phyloP scores from a whole-genome alignment of 441 rosid species.

The Populus hybrid region DNA sequence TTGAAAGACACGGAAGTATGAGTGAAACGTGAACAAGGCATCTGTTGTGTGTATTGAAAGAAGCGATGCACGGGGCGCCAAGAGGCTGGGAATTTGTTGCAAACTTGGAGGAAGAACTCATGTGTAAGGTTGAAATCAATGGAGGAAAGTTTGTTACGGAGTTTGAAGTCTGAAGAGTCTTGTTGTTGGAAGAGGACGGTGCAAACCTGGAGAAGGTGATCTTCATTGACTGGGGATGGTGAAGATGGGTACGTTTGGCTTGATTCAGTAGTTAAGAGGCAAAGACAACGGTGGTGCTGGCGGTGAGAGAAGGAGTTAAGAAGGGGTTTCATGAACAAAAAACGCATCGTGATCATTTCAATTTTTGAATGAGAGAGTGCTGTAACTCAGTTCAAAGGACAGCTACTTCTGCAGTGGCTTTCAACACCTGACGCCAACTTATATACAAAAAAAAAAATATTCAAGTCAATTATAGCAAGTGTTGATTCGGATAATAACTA shows the following conservation, averaged over 20 bases:
- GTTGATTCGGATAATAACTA: background rate
- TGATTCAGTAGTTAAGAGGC: conserved; percentile 22
- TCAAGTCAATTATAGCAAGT: background rate
- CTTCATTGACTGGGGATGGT: conserved; percentile 37
- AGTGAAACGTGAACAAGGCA: conserved; percentile 28
- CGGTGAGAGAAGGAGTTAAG: background rate
- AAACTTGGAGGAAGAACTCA: conserved; percentile 89
- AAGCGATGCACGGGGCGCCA: conserved; percentile 86
- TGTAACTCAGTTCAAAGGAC: background rate
- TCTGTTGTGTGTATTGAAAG: conserved; percentile 50
- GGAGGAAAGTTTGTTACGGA: conserved; percentile 55
- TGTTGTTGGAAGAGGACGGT: conserved; percentile 82
- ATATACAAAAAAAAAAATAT: too few relatives aligned
- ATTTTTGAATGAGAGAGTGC: background rate
- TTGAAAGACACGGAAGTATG: conserved; percentile 60
- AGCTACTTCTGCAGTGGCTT: background rate
- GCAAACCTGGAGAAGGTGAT: conserved; percentile 66
- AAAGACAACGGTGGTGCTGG: conserved; percentile 12
- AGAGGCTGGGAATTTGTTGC: conserved; percentile 72
- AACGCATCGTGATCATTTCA: conserved; percentile 23
- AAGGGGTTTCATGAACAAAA: conserved; percentile 19
- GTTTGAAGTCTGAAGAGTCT: conserved; percentile 55
- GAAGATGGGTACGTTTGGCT: conserved; percentile 19
- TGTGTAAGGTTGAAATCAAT: conserved; percentile 38
- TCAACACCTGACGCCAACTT: background rate